Percentiles rank a stretch among this genome's conserved stretches.
phyloP scores from a whole-genome alignment of 2,329 filamentous ascomycete genomes.

The Colletotrichum siamense region DNA sequence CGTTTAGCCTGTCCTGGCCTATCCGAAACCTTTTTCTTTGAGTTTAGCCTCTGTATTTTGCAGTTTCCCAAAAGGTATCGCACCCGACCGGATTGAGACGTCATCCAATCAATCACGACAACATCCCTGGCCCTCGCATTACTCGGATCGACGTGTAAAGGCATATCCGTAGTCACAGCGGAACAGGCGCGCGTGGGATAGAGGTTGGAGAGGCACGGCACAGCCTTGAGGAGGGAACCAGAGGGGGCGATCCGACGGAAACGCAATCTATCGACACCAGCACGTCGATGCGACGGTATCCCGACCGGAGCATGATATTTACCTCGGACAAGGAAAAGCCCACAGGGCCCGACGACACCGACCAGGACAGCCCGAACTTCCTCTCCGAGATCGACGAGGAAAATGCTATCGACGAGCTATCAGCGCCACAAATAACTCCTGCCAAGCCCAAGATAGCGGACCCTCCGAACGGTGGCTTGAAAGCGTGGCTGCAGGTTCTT shows the following conservation, averaged over 20 bases:
- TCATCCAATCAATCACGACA: background rate
- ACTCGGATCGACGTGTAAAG: background rate
- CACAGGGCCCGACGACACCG: background rate
- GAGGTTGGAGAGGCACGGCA: background rate
- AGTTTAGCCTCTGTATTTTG: background rate
- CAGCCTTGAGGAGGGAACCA: background rate
- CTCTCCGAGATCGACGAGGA: background rate
- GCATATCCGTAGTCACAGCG: background rate
- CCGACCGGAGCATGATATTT: background rate
- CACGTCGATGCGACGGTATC: background rate
- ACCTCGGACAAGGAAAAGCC: background rate
- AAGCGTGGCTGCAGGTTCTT: constrained; percentile 55
- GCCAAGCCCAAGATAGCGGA: constrained; percentile 2
- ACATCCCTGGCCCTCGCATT: background rate
- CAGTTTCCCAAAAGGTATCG: background rate
- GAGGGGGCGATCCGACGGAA: background rate
- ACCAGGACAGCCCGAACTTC: background rate
- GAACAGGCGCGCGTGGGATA: background rate
- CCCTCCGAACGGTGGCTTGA: constrained; percentile 28
- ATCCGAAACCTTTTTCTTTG: background rate
- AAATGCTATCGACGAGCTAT: background rate
- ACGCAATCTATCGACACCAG: background rate
- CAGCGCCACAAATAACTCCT: background rate
- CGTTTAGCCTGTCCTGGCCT: background rate
- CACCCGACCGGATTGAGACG: background rate